A percentile compares a stretch with the other conserved stretches of the same genome.
Evolutionary conservation across 805 yeast genomes (phyloP).

Genomic region (Torulaspora quercuum): DNA sequence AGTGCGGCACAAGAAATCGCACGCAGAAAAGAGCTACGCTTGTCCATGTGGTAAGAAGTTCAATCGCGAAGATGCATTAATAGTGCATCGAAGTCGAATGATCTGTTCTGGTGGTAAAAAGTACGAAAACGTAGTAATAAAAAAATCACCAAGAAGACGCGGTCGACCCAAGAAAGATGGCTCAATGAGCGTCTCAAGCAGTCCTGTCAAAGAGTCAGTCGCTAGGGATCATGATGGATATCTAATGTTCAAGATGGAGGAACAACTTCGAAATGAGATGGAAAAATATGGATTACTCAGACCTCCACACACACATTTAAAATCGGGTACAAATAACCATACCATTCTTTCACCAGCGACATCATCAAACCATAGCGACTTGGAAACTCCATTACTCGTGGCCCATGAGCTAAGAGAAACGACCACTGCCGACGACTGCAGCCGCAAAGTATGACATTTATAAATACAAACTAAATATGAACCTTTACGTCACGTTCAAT

Average conservation of each 20-base stretch:
- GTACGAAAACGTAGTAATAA: conserved; percentile 29
- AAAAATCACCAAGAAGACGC: conserved; percentile 32
- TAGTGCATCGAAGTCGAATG: conserved; percentile 72
- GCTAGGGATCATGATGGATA: conserved; percentile 22
- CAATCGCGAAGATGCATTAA: conserved; percentile 83
- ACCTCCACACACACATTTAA: conserved; percentile 17
- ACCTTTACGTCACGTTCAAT: too few species aligned
- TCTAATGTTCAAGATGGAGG: conserved; percentile 25
- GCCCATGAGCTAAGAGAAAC: too few species aligned
- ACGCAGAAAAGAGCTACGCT: conserved; percentile 61
- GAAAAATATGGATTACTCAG: conserved; percentile 21
- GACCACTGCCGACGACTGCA: too few species aligned
- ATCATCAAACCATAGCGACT: conserved; percentile 30
- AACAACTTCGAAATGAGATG: conserved; percentile 23
- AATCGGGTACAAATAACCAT: conserved; percentile 4
- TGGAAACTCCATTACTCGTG: conserved; percentile 12
- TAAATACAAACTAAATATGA: too few species aligned
- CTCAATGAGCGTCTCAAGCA: conserved; percentile 17
- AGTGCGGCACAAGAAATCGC: conserved; percentile 85
- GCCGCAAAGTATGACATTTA: too few species aligned
- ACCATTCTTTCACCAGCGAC: conserved; percentile 20
- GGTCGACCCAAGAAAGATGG: conserved; percentile 30
- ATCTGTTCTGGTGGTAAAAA: conserved; percentile 73
- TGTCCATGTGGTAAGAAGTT: conserved; percentile 96
- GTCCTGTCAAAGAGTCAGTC: conserved; percentile 29